phyloP scores from a whole-genome alignment of 306 rosid genomes.

The Senna tora region DNA sequence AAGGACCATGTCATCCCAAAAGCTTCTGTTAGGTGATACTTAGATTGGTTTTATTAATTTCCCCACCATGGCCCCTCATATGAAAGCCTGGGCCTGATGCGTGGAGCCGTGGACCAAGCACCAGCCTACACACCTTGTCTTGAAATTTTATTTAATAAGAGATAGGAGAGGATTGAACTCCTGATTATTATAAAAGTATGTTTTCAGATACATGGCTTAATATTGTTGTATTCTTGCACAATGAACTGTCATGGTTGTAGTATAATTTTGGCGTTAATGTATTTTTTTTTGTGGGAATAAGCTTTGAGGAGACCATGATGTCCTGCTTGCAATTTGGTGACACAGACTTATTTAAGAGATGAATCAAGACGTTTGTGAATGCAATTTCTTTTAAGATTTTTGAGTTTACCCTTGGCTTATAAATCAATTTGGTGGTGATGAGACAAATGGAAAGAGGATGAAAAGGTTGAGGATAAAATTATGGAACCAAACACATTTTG shows the following conservation, averaged over 20 bases:
- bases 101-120: background rate
- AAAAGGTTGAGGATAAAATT: background rate
- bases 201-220: background rate
- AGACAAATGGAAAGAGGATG: constrained; percentile 1
- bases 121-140: background rate
- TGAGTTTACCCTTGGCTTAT: background rate
- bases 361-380: background rate
- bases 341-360: background rate
- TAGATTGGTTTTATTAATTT: background rate
- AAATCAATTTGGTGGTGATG: background rate
- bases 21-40: background rate
- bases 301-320: background rate
- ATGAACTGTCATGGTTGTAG: too few relatives aligned
- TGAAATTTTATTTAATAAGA: background rate
- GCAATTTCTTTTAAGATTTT: background rate
- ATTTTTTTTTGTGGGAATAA: background rate
- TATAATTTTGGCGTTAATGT: background rate
- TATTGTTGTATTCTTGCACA: too few relatives aligned
- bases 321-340: background rate
- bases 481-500: background rate
- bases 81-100: background rate
- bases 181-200: constrained; percentile 5
- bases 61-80: background rate
- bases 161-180: background rate
- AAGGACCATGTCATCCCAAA: background rate